A percentile compares a stretch with the other conserved stretches of the same genome.
phyloP scores from a whole-genome alignment of 2,329 filamentous ascomycete species.

The Emydomyces testavorans region DNA sequence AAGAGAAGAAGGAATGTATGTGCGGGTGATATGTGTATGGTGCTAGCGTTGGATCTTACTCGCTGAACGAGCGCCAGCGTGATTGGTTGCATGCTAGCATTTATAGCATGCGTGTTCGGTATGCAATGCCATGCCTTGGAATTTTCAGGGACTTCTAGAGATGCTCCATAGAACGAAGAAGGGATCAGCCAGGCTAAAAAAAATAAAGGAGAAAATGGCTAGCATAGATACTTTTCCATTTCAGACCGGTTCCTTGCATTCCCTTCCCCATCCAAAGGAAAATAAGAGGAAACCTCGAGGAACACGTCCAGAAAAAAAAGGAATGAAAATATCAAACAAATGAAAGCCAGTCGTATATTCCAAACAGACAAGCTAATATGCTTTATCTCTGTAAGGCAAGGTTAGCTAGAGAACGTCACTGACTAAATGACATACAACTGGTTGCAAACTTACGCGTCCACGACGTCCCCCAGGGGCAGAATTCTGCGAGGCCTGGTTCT shows the following conservation, averaged over 20 bases:
- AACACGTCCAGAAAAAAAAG: constrained; percentile 1
- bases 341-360: background rate
- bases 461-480: constrained; percentile 41
- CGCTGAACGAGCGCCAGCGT: background rate
- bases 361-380: background rate
- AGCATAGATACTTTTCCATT: constrained; percentile 1
- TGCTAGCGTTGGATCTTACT: background rate
- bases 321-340: background rate
- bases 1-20: constrained; percentile 3
- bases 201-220: background rate
- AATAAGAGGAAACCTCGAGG: background rate
- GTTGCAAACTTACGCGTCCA: constrained; percentile 43
- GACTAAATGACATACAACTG: background rate
- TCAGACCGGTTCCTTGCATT: background rate
- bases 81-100: too few relatives aligned
- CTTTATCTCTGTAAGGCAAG: constrained; percentile 24
- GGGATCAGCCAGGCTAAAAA: background rate
- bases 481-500: constrained; percentile 32
- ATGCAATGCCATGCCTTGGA: background rate
- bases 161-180: background rate
- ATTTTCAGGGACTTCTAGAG: background rate
- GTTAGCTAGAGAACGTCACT: constrained; percentile 15
- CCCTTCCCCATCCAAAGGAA: background rate
- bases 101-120: background rate
- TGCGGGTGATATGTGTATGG: constrained; percentile 1